Conservation (phyloP, 2,329 filamentous ascomycete species). For the Clarireedia hainanense region DNA sequence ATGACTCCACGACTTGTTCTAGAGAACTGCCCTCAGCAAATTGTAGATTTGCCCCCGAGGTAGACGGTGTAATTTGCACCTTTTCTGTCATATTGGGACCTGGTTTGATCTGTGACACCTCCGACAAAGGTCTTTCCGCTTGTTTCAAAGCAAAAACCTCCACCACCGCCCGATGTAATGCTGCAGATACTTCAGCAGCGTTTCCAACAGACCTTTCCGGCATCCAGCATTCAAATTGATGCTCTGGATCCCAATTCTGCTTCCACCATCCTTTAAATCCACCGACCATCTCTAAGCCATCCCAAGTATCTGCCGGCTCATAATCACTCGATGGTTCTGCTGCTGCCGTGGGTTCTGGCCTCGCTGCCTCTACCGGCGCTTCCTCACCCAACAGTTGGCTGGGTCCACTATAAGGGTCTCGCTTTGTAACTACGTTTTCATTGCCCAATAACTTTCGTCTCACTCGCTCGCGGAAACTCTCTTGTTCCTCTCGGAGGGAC, state of each 20-base stretch:
- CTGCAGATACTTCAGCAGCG: constrained; percentile 30
- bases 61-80: constrained; percentile 22
- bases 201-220: constrained; percentile 30
- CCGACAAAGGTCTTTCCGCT: constrained; percentile 30
- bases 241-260: constrained; percentile 29
- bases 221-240: constrained; percentile 36
- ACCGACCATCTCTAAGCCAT: constrained; percentile 47
- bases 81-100: constrained; percentile 17
- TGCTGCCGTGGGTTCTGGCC: constrained; percentile 6
- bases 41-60: constrained; percentile 16
- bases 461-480: constrained; percentile 36
- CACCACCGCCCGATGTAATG: constrained; percentile 47
- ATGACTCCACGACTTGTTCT: constrained; percentile 14
- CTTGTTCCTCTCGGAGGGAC: constrained; percentile 13
- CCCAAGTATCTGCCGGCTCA: constrained; percentile 39
- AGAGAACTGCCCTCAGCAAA: constrained; percentile 15
- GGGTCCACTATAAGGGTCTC: constrained; percentile 38
- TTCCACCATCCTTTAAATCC: constrained; percentile 36
- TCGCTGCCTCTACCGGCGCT: constrained; percentile 10
- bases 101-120: constrained; percentile 14
- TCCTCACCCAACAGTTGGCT: constrained; percentile 19
- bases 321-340: constrained; percentile 30
- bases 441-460: constrained; percentile 43
- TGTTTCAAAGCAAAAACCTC: constrained; percentile 44
- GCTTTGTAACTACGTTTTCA: constrained; percentile 35